These are phyloP conservation scores for Dioscorea cayenensis DNA, from an alignment of 116 monocot genomes.

Conservation along the genomic window DNA sequence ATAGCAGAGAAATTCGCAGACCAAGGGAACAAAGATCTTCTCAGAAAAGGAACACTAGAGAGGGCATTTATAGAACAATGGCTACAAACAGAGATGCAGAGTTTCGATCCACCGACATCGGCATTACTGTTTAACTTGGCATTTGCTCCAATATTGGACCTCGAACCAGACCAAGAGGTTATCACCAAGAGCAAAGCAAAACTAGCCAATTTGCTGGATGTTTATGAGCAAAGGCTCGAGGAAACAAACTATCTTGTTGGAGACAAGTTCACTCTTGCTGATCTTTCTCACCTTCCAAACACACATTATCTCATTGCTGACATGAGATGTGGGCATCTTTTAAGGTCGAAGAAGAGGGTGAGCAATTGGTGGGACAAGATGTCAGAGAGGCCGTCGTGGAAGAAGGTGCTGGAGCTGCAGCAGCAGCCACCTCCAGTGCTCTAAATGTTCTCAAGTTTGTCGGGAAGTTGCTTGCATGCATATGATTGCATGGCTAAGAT, in stretches of 20 bases:
- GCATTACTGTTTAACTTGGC: slow-evolving; percentile 24
- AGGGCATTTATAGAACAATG: slow-evolving; percentile 24
- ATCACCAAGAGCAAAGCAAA: slow-evolving; percentile 14
- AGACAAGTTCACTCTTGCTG: slow-evolving; percentile 31
- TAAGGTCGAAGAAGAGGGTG: not conserved
- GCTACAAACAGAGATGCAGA: slow-evolving; percentile 23
- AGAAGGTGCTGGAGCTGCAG: not conserved
- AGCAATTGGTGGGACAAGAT: not conserved
- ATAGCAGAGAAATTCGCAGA: slow-evolving; percentile 10
- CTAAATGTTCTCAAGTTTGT: too few relatives aligned
- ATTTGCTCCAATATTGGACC: slow-evolving; percentile 14
- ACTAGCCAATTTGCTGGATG: slow-evolving; percentile 13
- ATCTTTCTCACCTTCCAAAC: slow-evolving; percentile 24
- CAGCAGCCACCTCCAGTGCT: too few relatives aligned
- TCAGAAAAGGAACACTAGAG: slow-evolving; percentile 19
- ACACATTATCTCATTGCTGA: not conserved
- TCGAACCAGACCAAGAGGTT: not conserved
- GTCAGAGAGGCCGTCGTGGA: not conserved
- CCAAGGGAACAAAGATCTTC: slow-evolving; percentile 17
- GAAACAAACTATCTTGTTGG: slow-evolving; percentile 21
- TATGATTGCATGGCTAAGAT: too few relatives aligned
- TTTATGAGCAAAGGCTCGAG: slow-evolving; percentile 18
- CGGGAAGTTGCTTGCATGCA: too few relatives aligned
- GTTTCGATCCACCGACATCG: slow-evolving; percentile 17
- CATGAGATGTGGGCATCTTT: not conserved